Conservation (phyloP, 2,329 filamentous ascomycete species). For the Penicillium sp. region DNA sequence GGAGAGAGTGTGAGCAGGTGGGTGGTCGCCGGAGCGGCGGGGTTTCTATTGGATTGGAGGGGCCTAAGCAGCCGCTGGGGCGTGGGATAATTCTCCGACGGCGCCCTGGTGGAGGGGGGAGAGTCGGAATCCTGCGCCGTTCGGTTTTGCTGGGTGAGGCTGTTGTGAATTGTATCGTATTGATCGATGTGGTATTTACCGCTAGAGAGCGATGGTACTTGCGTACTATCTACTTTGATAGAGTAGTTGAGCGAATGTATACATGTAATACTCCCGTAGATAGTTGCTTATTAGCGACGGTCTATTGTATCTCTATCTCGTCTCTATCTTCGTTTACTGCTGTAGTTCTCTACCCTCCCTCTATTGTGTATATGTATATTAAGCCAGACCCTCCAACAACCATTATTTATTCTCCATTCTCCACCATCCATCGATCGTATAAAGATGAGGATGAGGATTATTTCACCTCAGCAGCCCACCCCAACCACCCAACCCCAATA, state of each 20-base stretch:
- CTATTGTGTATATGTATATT: not conserved
- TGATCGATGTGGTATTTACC: not conserved
- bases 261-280: not conserved
- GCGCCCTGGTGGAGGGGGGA: not conserved
- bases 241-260: not conserved
- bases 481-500: conserved; percentile 43
- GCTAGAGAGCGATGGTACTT: not conserved
- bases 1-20: not conserved
- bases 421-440: not conserved
- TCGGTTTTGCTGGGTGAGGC: not conserved
- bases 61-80: not conserved
- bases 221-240: too few species aligned
- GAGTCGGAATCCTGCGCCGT: not conserved
- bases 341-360: not conserved
- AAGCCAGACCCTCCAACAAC: not conserved
- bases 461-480: conserved; percentile 39
- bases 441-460: not conserved
- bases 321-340: not conserved
- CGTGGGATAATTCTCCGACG: not conserved
- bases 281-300: not conserved
- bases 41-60: not conserved
- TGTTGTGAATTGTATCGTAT: not conserved
- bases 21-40: not conserved
- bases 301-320: not conserved
- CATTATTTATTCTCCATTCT: not conserved